Evolutionary conservation across 2,329 filamentous ascomycete genomes (phyloP).

Genomic region (Huntiella omanensis): DNA sequence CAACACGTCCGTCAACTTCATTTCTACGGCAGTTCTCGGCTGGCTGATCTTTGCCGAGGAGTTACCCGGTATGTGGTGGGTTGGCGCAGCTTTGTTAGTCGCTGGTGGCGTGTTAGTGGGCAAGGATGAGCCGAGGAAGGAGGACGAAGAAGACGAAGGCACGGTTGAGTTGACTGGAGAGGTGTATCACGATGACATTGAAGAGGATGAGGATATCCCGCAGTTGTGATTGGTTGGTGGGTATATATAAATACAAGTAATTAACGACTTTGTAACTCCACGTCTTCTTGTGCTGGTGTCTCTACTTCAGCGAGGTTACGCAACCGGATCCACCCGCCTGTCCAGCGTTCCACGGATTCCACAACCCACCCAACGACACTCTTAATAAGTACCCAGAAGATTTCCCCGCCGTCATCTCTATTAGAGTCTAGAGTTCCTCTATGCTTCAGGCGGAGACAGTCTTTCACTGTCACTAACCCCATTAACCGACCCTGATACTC

Average conservation of each 20-base stretch:
- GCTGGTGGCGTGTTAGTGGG: constrained; percentile 65
- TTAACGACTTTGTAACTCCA: constrained; percentile 15
- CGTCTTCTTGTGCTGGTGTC: constrained; percentile 17
- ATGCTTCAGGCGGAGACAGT: constrained; percentile 94
- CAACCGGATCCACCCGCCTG: constrained; percentile 38
- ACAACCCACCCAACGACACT: constrained; percentile 38
- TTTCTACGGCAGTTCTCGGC: constrained; percentile 57
- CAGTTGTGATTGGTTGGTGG: constrained; percentile 1
- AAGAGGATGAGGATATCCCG: constrained; percentile 18
- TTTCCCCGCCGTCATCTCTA: constrained; percentile 36
- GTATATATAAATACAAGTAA: neutral
- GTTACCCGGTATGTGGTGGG: constrained; percentile 58
- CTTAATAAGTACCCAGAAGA: constrained; percentile 41
- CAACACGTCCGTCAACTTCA: constrained; percentile 68
- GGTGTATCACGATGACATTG: constrained; percentile 8
- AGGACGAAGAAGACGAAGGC: constrained; percentile 1
- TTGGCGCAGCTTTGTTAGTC: constrained; percentile 52
- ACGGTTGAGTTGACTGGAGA: constrained; percentile 12
- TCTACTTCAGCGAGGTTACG: constrained; percentile 25
- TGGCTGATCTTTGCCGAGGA: constrained; percentile 51
- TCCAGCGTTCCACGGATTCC: constrained; percentile 30
- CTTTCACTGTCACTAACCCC: constrained; percentile 86
- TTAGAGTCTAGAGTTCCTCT: constrained; percentile 77
- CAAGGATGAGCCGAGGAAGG: constrained; percentile 34
- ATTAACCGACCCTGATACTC: constrained; percentile 71